Evolutionary conservation across 1,284 basidiomycete species (phyloP), one percentile per base, ranked within the genome.

Genomic region (Cryptococcus amylolentus): DNA sequence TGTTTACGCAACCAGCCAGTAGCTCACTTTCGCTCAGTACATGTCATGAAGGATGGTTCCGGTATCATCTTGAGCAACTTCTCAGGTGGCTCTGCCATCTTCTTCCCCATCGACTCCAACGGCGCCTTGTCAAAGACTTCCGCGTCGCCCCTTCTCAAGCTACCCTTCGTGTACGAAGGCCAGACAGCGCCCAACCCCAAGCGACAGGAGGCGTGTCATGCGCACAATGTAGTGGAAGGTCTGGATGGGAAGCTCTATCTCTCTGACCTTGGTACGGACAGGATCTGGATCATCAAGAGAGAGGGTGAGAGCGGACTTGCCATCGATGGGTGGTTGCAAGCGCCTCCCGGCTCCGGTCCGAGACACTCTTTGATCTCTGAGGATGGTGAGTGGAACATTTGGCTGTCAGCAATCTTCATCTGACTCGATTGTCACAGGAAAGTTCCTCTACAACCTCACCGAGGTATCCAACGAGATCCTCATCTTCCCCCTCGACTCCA

Each of bases 261-360:
- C 12, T 60, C 66, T 13, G 76, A 78, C 64, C 64, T 78, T 8
- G 76, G 76, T 16, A 67, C 63, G 39, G 76, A 78, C 56, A 48
- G 71, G 14, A 65, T 78, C 16, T 78, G 71, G 68, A 60, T 67
- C 8, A 54, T 73, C 13, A 52, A 66, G 45, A 37, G 64, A 23
- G 55, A 66, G 23, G 68, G 65, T 3, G 63, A 63, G 44, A 57
- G 55, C 47, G 67, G 60, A 23, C 46, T 75, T 39, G 61, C 60
- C 31, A 62, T 76, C 28, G 55, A 58, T 12, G 76, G 70, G 4
- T 69, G 63, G 57, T 51, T 73, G 35, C 67, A 70, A 56, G 63
- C 65, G 43, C 67, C 66, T 39, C 50, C 58, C 7, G 75, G 75
- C 1, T 57, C 65, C 44, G 76, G 76, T 44, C 76, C 76, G 12